Conservation (phyloP, 345 rosid genomes). For the Murraya koenigii region DNA sequence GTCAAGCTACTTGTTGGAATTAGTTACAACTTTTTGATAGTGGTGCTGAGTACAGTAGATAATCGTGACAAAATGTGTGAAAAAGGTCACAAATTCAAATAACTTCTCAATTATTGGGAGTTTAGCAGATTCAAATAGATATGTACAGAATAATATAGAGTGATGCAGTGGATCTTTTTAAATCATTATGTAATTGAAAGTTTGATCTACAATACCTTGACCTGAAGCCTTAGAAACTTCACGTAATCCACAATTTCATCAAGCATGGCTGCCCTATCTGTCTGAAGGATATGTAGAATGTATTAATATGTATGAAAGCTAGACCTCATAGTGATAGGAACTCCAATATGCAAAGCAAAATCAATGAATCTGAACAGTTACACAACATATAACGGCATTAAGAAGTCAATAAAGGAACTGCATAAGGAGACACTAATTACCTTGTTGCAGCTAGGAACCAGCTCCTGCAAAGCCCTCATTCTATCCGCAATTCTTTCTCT, state of each 20-base stretch:
- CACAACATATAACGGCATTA: background rate
- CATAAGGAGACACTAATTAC: slow-evolving; percentile 20
- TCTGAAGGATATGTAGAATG: slow-evolving; percentile 36
- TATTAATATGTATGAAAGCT: background rate
- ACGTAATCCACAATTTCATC: slow-evolving; percentile 85
- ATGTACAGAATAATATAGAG: background rate
- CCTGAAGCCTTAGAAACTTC: slow-evolving; percentile 78
- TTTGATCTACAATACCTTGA: slow-evolving; percentile 47
- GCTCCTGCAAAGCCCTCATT: slow-evolving; percentile 71
- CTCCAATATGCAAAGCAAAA: background rate
- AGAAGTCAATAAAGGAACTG: background rate
- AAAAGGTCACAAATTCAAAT: background rate
- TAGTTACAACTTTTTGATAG: slow-evolving; percentile 7
- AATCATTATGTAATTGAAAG: background rate
- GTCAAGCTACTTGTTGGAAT: slow-evolving; percentile 9
- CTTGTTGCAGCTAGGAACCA: slow-evolving; percentile 80
- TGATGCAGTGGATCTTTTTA: background rate
- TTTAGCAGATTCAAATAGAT: background rate
- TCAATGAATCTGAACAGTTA: background rate
- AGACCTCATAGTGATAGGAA: background rate
- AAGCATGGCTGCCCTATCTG: slow-evolving; percentile 78
- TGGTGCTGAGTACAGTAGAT: background rate
- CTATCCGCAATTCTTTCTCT: slow-evolving; percentile 74
- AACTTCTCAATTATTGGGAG: background rate
- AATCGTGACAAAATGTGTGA: background rate